A percentile compares a stretch with the other conserved stretches of the same genome.
Conservation (phyloP, 331 rosid species). For the Malus hybrid region DNA sequence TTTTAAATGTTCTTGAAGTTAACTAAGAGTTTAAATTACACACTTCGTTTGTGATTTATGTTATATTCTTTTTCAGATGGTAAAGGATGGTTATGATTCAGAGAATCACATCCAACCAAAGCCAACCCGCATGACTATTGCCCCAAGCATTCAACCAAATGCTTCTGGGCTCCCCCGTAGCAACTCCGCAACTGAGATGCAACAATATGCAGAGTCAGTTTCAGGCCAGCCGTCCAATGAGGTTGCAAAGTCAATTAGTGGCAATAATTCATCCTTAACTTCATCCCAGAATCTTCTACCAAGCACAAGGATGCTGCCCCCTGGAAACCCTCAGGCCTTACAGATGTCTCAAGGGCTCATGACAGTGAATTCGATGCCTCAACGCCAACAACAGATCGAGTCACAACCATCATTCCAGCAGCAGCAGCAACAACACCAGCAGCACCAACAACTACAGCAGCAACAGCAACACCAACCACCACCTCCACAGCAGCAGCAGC, state of each 20-base stretch:
- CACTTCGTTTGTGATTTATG: not conserved
- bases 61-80: slow-evolving; percentile 53
- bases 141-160: slow-evolving; percentile 49
- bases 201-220: slow-evolving; percentile 60
- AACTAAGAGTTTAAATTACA: not conserved
- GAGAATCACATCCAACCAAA: slow-evolving; percentile 48
- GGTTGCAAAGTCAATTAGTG: slow-evolving; percentile 39
- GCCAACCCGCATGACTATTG: slow-evolving; percentile 40
- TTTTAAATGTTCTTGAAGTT: slow-evolving; percentile 6
- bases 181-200: slow-evolving; percentile 55
- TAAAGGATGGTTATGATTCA: slow-evolving; percentile 53
- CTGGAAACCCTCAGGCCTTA: slow-evolving; percentile 76
- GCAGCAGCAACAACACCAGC: slow-evolving; percentile 30
- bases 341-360: slow-evolving; percentile 88
- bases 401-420: slow-evolving; percentile 59
- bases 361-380: slow-evolving; percentile 58
- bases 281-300: slow-evolving; percentile 58
- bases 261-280: slow-evolving; percentile 46
- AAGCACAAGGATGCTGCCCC: slow-evolving; percentile 78
- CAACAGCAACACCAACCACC: slow-evolving; percentile 10
- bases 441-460: slow-evolving; percentile 19
- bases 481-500: slow-evolving; percentile 14
- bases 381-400: slow-evolving; percentile 67
- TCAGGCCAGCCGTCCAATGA: slow-evolving; percentile 61
- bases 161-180: slow-evolving; percentile 29